Percentiles rank a stretch among this genome's conserved stretches.
Conservation (phyloP, 192 early-diverging fungal species). For the Coemansia guatemalensis region DNA sequence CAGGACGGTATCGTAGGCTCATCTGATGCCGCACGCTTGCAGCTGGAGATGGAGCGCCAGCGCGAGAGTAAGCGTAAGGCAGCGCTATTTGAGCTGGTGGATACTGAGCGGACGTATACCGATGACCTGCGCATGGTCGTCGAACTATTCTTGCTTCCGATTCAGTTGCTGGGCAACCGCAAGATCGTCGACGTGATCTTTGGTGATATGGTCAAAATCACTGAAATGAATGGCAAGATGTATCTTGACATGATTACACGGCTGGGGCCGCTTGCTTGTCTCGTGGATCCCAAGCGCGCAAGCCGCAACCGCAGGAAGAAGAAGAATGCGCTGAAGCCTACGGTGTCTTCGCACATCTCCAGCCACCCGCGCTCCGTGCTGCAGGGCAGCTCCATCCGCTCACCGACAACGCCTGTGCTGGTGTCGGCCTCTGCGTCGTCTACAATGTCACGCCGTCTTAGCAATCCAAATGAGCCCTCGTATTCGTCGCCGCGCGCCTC, state of each 20-base stretch:
- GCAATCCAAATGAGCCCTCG: constrained; percentile 20
- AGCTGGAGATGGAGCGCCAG: constrained; percentile 38
- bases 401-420: constrained; percentile 23
- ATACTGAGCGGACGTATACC: constrained; percentile 48
- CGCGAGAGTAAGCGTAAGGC: constrained; percentile 51
- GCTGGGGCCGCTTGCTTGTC: constrained; percentile 41
- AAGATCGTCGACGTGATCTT: constrained; percentile 52
- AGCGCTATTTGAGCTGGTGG: constrained; percentile 48
- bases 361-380: constrained; percentile 33
- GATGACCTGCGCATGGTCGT: constrained; percentile 54
- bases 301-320: constrained; percentile 46
- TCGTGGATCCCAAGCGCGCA: constrained; percentile 46
- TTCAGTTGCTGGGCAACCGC: constrained; percentile 49
- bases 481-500: constrained; percentile 22
- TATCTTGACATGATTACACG: constrained; percentile 49
- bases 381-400: constrained; percentile 42
- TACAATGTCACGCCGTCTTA: constrained; percentile 41
- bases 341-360: constrained; percentile 15
- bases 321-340: constrained; percentile 23
- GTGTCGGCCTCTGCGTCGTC: constrained; percentile 25
- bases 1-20: constrained; percentile 10
- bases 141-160: constrained; percentile 50
- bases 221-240: constrained; percentile 54
- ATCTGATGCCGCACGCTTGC: constrained; percentile 9
- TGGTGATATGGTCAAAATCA: constrained; percentile 54